These are phyloP conservation scores for Capronia americana DNA, from an alignment of 2,329 filamentous ascomycete genomes.

Conservation along the genomic window DNA sequence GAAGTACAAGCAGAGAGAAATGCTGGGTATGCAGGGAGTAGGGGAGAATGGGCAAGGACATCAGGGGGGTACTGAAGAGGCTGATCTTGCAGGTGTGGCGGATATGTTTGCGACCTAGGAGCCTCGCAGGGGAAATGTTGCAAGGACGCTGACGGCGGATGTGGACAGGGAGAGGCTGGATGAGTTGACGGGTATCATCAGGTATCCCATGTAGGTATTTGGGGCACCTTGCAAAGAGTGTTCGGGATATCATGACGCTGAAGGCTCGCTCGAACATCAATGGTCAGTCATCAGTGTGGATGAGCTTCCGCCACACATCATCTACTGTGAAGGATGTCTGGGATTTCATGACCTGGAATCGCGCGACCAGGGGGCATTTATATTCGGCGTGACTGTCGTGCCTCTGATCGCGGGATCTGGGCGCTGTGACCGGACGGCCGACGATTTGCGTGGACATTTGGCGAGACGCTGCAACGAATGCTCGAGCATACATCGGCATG, in stretches of 20 bases:
- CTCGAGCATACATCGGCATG: background rate
- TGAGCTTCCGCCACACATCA: background rate
- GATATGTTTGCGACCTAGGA: slow-evolving; percentile 58
- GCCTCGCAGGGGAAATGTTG: background rate
- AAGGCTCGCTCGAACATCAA: background rate
- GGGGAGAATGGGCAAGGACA: slow-evolving; percentile 44
- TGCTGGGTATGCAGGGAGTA: slow-evolving; percentile 38
- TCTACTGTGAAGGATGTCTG: background rate
- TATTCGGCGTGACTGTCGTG: background rate
- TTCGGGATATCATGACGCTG: background rate
- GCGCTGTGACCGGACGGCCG: background rate
- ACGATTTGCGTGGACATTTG: background rate
- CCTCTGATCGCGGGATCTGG: background rate
- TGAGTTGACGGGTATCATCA: background rate
- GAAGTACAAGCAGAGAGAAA: slow-evolving; percentile 40
- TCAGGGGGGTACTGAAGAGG: slow-evolving; percentile 55
- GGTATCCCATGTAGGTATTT: background rate
- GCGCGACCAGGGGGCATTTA: background rate
- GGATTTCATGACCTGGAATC: background rate
- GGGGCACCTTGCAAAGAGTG: background rate
- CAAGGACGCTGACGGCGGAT: background rate
- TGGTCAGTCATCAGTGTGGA: background rate
- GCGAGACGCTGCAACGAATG: background rate
- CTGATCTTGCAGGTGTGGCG: slow-evolving; percentile 59
- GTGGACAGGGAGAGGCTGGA: background rate